Base-by-base conservation (phyloP, 2,329 filamentous ascomycete species). In the Claviceps humidiphila region DNA sequence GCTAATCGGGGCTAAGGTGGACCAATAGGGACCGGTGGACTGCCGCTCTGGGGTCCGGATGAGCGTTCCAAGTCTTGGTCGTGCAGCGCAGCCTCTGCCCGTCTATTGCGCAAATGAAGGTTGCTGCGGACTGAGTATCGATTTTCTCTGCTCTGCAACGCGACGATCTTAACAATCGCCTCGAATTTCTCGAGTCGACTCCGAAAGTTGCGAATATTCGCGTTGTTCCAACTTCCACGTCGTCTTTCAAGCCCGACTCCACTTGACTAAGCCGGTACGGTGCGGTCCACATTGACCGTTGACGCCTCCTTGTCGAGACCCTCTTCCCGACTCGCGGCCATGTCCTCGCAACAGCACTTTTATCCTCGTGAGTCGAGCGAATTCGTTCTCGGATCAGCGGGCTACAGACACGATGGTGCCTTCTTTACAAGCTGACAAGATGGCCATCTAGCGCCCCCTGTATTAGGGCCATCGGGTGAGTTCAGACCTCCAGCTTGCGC, bases 351-450 rank as follows among this genome's bases (percentile, higher is more conserved):
- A 43, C 61, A 65, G 49, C 68, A 71, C 52, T 76, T 70, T 58
- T 75, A 75, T 60, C 73, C 74, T 55, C 74, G 73, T 75, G 63
- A 61, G 71, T 63, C 42, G 44, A 45, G 46, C 42, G 30, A 34
- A 6, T 42, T 40, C 49, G 40, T 11, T 9, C 30, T 24, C 9
- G 41, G 22, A 5, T 40, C 7, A 4, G 6, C 14, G n/a, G 5
- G 26, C n/a, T 9, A 5, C 17, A 14, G 41, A 13, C 7, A 13
- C 1, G 11, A 9, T 13, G 14, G 26, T 5, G 5, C 8, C 4
- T 30, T 14, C 39, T 40, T 16, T 22, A 6, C 44, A 14, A n/a
- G 37, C 42, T 51, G 50, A 46, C 44, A 6, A 30, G n/a, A 41
- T 47, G 6, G n/a, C 13, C 14, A 24, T 58, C 55, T 53, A 57